Evolutionary conservation across 1,284 basidiomycete genomes (phyloP).

Genomic region (Cutaneotrichosporon sp.): DNA sequence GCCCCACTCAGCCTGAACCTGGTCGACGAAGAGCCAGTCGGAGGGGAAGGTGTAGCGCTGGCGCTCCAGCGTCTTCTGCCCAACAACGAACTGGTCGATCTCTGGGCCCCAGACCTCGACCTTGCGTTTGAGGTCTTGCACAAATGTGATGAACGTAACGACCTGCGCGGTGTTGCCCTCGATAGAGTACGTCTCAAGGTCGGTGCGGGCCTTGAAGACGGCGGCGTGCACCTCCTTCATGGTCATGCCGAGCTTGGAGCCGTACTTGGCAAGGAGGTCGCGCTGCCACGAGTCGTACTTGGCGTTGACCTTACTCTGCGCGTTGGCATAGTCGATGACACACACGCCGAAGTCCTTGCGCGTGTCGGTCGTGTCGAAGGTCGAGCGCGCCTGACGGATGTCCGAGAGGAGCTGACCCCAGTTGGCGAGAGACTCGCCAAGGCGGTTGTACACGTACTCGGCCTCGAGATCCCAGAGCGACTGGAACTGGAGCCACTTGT

Average conservation of each 20-base stretch:
- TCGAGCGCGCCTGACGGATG: slow-evolving; percentile 93
- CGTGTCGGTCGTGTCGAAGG: slow-evolving; percentile 95
- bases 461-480: slow-evolving; percentile 97
- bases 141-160: slow-evolving; percentile 98
- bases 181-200: slow-evolving; percentile 88
- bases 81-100: slow-evolving; percentile 89
- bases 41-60: slow-evolving; percentile 95
- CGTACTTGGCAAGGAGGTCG: slow-evolving; percentile 89
- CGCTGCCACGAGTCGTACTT: slow-evolving; percentile 99
- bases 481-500: slow-evolving; percentile 98
- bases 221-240: slow-evolving; percentile 97
- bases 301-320: slow-evolving; percentile 94
- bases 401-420: slow-evolving; percentile 96
- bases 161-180: slow-evolving; percentile 80
- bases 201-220: slow-evolving; percentile 88
- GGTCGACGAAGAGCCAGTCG: slow-evolving; percentile 98
- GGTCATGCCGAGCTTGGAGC: slow-evolving; percentile 82
- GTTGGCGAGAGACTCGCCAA: slow-evolving; percentile 86
- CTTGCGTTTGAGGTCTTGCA: slow-evolving; percentile 97
- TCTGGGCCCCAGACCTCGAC: slow-evolving; percentile 96
- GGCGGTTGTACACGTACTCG: slow-evolving; percentile 88
- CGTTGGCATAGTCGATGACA: slow-evolving; percentile 95
- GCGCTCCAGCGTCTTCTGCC: slow-evolving; percentile 95
- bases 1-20: slow-evolving; percentile 96
- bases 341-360: slow-evolving; percentile 89